A percentile compares a stretch with the other conserved stretches of the same genome.
phyloP scores from a whole-genome alignment of 352 stramenopile species.

The Chrysophaeum taylorii region DNA sequence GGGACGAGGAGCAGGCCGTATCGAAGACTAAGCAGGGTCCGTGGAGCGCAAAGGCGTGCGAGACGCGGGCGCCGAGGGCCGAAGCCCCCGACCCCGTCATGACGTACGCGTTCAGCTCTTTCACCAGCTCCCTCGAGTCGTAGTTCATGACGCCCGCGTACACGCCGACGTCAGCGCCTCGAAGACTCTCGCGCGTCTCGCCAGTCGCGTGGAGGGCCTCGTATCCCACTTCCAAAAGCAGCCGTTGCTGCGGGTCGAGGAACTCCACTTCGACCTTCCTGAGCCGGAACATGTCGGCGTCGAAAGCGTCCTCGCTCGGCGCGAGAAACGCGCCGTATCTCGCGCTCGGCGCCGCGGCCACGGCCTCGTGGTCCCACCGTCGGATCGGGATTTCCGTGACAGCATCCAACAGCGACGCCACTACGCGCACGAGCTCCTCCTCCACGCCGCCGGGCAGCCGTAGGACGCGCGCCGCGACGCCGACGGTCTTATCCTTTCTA shows the following conservation, averaged over 20 bases:
- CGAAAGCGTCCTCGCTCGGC: not conserved
- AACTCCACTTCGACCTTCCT: not conserved
- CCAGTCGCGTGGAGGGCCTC: not conserved
- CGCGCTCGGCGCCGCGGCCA: not conserved
- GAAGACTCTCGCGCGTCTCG: no score
- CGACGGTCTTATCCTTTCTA: no score
- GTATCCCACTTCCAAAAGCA: not conserved
- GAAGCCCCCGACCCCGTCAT: no score
- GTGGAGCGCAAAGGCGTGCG: not conserved
- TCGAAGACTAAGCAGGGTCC: not conserved
- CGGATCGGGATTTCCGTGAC: not conserved
- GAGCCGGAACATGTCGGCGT: not conserved
- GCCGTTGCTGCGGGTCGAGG: not conserved
- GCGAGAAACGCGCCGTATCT: not conserved
- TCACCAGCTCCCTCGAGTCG: no score
- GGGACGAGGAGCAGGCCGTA: constrained; percentile 2
- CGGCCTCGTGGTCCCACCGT: not conserved
- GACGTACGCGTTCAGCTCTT: no score
- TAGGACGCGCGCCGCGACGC: no score
- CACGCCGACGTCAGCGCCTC: not conserved
- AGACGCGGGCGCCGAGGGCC: not conserved
- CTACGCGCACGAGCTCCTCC: not conserved
- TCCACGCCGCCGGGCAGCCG: no score
- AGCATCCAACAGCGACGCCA: not conserved
- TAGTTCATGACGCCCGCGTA: not conserved